Conservation (phyloP, 805 yeast species). For the Nematodospora valgi region DNA sequence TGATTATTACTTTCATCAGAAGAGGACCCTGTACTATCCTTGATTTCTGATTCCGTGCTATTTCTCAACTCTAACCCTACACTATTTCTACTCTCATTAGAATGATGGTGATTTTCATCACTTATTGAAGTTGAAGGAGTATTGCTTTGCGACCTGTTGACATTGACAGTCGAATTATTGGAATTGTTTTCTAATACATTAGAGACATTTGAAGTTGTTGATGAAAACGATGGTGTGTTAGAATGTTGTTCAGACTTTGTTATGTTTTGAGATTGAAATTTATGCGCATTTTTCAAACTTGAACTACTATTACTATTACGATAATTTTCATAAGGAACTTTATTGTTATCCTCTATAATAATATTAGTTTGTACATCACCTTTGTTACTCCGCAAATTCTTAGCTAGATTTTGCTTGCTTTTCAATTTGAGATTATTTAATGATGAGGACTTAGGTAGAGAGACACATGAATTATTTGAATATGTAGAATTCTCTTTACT, state of each 20-base stretch:
- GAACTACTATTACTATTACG: slow-evolving; percentile 4
- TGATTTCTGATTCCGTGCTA: slow-evolving; percentile 2
- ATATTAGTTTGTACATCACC: slow-evolving; percentile 14
- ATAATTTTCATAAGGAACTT: slow-evolving; percentile 1
- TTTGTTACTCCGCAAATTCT: slow-evolving; percentile 11
- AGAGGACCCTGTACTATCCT: background rate
- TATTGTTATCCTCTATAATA: background rate
- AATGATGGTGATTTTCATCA: slow-evolving; percentile 4
- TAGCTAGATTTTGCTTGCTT: slow-evolving; percentile 10
- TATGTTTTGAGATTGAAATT: slow-evolving; percentile 8
- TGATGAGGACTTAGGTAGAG: slow-evolving; percentile 4
- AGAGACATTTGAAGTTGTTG: slow-evolving; percentile 7
- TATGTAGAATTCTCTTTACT: background rate
- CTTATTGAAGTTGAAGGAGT: slow-evolving; percentile 8
- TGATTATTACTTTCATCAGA: background rate
- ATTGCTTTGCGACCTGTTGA: slow-evolving; percentile 2
- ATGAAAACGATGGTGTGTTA: slow-evolving; percentile 3
- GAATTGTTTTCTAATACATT: slow-evolving; percentile 10
- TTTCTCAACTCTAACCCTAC: background rate
- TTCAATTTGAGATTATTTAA: slow-evolving; percentile 7
- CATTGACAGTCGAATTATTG: background rate
- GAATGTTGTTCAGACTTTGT: slow-evolving; percentile 3
- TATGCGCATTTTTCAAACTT: slow-evolving; percentile 2
- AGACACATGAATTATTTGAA: background rate
- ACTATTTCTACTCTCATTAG: background rate